Conservation (phyloP, 345 rosid species). For the Gossypium ekmanianum region DNA sequence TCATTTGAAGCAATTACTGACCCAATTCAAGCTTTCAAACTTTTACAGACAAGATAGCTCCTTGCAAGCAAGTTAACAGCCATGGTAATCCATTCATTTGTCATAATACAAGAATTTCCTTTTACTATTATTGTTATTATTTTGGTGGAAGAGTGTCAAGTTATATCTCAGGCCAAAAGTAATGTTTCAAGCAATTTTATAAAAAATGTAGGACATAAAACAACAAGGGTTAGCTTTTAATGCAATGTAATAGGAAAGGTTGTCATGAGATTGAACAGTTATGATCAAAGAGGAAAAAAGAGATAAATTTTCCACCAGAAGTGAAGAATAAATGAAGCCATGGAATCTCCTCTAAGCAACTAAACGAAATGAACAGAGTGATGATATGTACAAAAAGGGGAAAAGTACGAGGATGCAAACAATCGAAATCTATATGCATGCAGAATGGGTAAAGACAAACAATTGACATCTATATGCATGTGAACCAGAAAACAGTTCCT, state of each 20-base stretch:
- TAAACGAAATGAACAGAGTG: not conserved
- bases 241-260: not conserved
- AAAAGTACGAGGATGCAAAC: not conserved
- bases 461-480: not conserved
- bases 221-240: not conserved
- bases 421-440: not conserved
- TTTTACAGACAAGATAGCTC: not conserved
- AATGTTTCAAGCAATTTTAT: not conserved
- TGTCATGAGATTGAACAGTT: not conserved
- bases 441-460: not conserved
- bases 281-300: not conserved
- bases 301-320: not conserved
- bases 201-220: not conserved
- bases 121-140: not conserved
- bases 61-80: conserved; percentile 2
- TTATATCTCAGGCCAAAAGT: not conserved
- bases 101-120: not conserved
- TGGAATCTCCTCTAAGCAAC: not conserved
- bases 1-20: not conserved
- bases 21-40: not conserved
- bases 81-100: not conserved
- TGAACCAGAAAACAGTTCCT: not conserved
- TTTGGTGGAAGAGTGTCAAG: not conserved
- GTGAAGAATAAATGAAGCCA: not conserved
- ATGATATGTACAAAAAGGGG: too few species aligned